Evolutionary conservation across 345 rosid species (phyloP), one percentile per base, ranked within the genome.

Genomic region (Ceriops zippeliana): DNA sequence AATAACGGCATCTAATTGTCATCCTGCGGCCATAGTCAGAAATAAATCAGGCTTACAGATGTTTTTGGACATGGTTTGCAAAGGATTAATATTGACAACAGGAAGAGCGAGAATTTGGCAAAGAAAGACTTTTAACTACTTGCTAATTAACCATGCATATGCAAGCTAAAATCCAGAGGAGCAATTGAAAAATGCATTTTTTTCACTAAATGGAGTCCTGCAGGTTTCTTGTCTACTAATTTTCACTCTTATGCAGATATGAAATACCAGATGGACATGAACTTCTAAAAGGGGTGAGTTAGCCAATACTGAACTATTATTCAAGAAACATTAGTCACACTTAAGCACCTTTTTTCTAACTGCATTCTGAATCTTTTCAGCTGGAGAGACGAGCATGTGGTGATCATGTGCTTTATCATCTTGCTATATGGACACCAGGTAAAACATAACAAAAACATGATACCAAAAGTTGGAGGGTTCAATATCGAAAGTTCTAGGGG

Each of bases 401-500:
- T 72, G 98, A 96, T 75, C 98, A 96, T 31, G 72, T 90, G 73
- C 83, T 84, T 24, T 96, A 92, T 72, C 87, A 92, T 69, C 92
- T 96, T 58, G 98, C 99, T 54, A 86, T 92, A 76, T 96, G 99
- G 99, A 86, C 96, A 65, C 99, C 99, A 82, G 99, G 99, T 90
- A 70, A 70, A 72, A 63, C 30, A 13, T 13, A 42, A 42, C 7
- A 7, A 1, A 27, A 6, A 47, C 32, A 27, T 42, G 37, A 35
- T 54, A 34, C 37, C 21, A 32, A 42, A 42, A 42, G 17, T 42
- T 13, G 5, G 49, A 11, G 49, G 49, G 5, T 42, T 42, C 17
- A 13, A 42, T 42, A 13, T 42, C 13, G 5, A 42, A 13, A 42
- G 49, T 13, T 42, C 17, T 42, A 5, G 17, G 49, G 5, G 1